Evolutionary conservation across 805 yeast genomes (phyloP), one percentile per base, ranked within the genome.

Genomic region (Nakazawaea wickerhamii): DNA sequence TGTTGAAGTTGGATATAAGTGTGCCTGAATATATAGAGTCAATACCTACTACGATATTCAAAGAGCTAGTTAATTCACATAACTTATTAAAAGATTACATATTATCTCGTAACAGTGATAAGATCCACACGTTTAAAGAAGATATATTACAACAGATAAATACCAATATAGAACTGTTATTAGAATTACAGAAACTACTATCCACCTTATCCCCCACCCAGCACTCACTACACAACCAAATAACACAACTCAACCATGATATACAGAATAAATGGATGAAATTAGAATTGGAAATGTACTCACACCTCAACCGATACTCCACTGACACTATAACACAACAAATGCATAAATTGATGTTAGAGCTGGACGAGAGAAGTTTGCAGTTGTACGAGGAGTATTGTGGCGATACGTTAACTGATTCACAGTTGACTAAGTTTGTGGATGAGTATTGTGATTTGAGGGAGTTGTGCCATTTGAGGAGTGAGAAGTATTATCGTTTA

Each of bases 401-500:
- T n/a, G n/a, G n/a, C n/a, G n/a, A n/a, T n/a, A n/a, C n/a, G n/a
- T 47, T 45, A 4, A 65, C 37, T 6, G 52, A 49, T 18, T 4
- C 22, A 7, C 39, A 56, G 45, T 59, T 61, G 22, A 54, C 51
- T 20, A 37, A 42, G 10, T 73, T 77, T 50, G 58, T 79, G 11
- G 49, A 54, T 13, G 55, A 56, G n/a, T 79, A 73, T 53, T 55
- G 63, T 37, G 47, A 47, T 2, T 65, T 63, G 31, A 59, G 81
- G 36, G 62, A 63, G 17, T 48, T 58, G 22, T 76, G 63, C 51
- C 74, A 77, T 54, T 35, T 68, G 35, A 57, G 70, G 30, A 64
- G 63, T 38, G 80, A 75, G 51, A 67, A 74, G 50, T 51, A 73
- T 37, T 63, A 63, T 30, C 64, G 81, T 21, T 64, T 80, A 65